phyloP scores from a whole-genome alignment of 2,329 filamentous ascomycete genomes.

The Pseudogymnoascus sp. region DNA sequence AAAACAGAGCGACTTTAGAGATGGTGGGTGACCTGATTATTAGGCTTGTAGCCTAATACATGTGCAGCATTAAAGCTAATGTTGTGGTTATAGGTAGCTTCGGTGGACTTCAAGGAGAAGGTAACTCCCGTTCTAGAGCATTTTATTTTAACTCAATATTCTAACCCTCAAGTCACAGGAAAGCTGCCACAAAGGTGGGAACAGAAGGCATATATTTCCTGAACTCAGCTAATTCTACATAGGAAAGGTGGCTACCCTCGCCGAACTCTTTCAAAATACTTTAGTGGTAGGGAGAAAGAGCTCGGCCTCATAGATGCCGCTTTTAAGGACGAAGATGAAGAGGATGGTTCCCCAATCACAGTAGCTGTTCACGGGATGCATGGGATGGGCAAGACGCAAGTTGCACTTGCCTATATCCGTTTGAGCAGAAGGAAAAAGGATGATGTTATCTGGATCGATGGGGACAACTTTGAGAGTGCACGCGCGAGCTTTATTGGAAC shows the following conservation, averaged over 20 bases:
- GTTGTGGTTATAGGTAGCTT: background rate
- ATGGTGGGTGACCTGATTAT: background rate
- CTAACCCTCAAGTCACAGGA: background rate
- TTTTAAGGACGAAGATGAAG: background rate
- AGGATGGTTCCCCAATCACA: slow-evolving; percentile 10
- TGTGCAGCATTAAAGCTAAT: background rate
- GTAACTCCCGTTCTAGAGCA: background rate
- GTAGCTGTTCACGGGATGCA: slow-evolving; percentile 20
- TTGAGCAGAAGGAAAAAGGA: slow-evolving; percentile 19
- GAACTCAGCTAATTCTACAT: background rate
- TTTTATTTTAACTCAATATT: background rate
- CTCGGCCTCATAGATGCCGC: background rate
- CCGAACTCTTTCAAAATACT: background rate
- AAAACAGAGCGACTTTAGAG: background rate
- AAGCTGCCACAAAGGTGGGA: background rate
- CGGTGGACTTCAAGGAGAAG: background rate
- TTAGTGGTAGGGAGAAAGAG: background rate
- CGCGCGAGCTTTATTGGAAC: background rate
- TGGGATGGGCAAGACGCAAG: slow-evolving; percentile 27
- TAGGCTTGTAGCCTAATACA: background rate
- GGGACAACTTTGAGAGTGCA: background rate
- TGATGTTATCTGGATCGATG: slow-evolving; percentile 23
- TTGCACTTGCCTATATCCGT: slow-evolving; percentile 27
- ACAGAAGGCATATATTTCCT: background rate
- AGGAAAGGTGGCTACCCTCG: background rate